Percentiles rank a stretch among this genome's conserved stretches.
phyloP scores from a whole-genome alignment of 257 asterid genomes.

The Nicotiana tomentosiformis region DNA sequence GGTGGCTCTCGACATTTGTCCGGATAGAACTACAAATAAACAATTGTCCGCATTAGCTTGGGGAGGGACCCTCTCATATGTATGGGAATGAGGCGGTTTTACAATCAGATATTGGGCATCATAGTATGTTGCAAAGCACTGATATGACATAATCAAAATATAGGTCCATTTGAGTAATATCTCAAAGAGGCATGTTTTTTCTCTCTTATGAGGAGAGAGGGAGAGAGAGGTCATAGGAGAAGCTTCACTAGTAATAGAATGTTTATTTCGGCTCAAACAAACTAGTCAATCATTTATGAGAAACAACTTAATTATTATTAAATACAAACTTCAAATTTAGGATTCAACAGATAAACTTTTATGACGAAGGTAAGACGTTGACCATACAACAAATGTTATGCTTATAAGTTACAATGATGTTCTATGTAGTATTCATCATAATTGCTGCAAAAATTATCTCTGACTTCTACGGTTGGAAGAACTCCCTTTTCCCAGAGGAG shows the following conservation, averaged over 20 bases:
- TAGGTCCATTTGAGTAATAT: too few species aligned
- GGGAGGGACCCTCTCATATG: constrained; percentile 53
- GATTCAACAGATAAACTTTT: background rate
- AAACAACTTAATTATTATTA: background rate
- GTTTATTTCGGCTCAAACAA: background rate
- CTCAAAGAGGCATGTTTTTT: background rate
- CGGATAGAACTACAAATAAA: constrained; percentile 69
- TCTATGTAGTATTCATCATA: background rate
- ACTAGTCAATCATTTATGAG: background rate
- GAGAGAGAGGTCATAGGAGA: background rate
- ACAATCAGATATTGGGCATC: background rate
- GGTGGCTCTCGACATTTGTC: constrained; percentile 89
- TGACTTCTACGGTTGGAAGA: background rate
- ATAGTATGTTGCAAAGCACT: too few species aligned
- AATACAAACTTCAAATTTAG: background rate
- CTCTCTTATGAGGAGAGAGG: background rate
- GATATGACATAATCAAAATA: too few species aligned
- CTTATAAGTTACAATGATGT: background rate
- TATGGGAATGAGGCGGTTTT: background rate
- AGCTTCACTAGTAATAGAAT: background rate
- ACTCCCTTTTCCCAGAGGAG: constrained; percentile 13
- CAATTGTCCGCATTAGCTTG: constrained; percentile 10
- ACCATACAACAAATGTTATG: background rate
- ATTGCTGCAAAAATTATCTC: background rate
- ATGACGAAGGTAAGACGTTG: background rate